Base-by-base conservation (phyloP, 345 rosid species). In the Acer campestre region DNA sequence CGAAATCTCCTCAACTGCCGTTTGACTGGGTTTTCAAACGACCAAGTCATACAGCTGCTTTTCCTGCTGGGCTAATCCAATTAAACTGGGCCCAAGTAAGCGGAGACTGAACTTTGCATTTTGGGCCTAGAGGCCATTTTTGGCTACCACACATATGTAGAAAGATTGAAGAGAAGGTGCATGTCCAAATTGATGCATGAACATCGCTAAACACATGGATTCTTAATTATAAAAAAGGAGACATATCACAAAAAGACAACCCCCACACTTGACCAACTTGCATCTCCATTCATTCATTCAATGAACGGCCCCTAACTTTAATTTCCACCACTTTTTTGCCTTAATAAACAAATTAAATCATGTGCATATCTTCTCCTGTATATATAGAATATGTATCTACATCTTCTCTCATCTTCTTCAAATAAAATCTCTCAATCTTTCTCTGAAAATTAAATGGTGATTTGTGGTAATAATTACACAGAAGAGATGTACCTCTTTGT, bases 381-480 rank as follows among this genome's bases (percentile, higher is more conserved):
- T 31, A 42, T 42, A 40, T 40, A 40, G 1, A 40, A 40, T 8
- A 40, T 40, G 6, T 40, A 40, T 8, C 4, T 8, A 10, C 8
- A 61, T n/a, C 16, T 61, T 61, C 64, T 61, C 13, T 61, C 64
- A 61, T 61, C 29, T 61, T 61, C 27, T n/a, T n/a, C 64, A 59
- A 59, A 18, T 59, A 31, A 61, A 61, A 7, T 59, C 13, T 59
- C n/a, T 56, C 27, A 40, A 31, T 22, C 29, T 61, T 59, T 9
- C 18, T 51, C 1, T 16, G 6, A 61, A 61, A 61, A 31, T 31
- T 31, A 31, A 31, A 61, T 61, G 64, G 64, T 9, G 29, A 23
- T 61, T n/a, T 23, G 0, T 14, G 7, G 29, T 3, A 9, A 16
- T 8, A 7, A 16, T 8, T 10, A 7, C 64, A 61, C 25, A n/a